Conservation (phyloP, 345 rosid species). For the Brassica juncea region DNA sequence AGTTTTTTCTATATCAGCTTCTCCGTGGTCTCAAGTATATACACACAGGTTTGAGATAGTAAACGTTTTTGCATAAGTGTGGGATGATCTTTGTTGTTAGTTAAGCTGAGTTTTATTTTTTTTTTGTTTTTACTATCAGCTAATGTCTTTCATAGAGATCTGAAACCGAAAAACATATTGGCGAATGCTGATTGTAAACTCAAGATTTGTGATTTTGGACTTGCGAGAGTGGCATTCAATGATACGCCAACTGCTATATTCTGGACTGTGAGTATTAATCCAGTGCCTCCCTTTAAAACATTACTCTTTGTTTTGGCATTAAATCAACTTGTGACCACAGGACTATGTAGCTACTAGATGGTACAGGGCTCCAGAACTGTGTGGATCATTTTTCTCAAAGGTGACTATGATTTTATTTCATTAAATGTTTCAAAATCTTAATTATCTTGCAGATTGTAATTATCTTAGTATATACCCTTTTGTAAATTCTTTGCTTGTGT, state of each 20-base stretch:
- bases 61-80: background rate
- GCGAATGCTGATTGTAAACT: constrained; percentile 97
- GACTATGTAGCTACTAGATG: constrained; percentile 98
- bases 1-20: constrained; percentile 66
- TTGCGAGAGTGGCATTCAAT: constrained; percentile 90
- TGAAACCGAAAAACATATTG: constrained; percentile 89
- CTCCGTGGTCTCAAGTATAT: constrained; percentile 92
- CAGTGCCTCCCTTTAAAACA: background rate
- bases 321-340: constrained; percentile 38
- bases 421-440: background rate
- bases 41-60: constrained; percentile 68
- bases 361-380: constrained; percentile 95
- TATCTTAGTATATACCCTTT: background rate
- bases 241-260: constrained; percentile 94
- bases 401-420: constrained; percentile 38
- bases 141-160: constrained; percentile 91
- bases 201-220: constrained; percentile 98
- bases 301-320: background rate
- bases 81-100: background rate
- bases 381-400: constrained; percentile 98
- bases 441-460: background rate
- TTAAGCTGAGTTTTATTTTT: too few relatives aligned
- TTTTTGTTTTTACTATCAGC: constrained; percentile 31
- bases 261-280: constrained; percentile 68
- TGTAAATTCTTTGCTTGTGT: constrained; percentile 13